Percentiles rank a stretch among this genome's conserved stretches.
phyloP scores from a whole-genome alignment of 352 stramenopile genomes.

The Phytophthora hybrid region DNA sequence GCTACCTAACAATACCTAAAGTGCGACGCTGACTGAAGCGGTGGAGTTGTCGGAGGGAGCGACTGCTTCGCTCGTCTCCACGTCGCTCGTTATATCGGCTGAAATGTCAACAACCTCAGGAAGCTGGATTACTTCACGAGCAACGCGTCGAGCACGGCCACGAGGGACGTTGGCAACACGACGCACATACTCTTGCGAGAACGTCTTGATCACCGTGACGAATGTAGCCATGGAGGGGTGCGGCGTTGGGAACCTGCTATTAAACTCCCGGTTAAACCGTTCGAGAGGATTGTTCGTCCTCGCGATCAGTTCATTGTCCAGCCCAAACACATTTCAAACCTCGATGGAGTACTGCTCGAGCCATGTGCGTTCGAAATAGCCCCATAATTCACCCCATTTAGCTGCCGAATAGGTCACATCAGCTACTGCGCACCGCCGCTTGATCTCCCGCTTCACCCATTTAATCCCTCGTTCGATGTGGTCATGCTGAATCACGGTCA shows the following conservation, averaged over 20 bases:
- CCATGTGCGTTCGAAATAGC: conserved; percentile 10
- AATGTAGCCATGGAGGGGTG: conserved; percentile 13
- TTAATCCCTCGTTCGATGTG: background rate
- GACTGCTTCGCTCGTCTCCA: background rate
- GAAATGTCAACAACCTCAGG: background rate
- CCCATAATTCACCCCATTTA: conserved; percentile 8
- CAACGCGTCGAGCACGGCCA: background rate
- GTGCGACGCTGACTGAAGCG: too few species aligned
- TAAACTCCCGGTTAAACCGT: conserved; percentile 3
- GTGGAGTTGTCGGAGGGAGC: too few species aligned
- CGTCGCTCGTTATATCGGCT: background rate
- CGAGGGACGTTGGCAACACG: background rate
- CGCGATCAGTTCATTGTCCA: conserved; percentile 11
- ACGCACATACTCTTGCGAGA: conserved; percentile 1
- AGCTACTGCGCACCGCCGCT: background rate
- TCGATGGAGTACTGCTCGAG: conserved; percentile 4
- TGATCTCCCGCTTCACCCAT: conserved; percentile 5
- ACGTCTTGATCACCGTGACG: conserved; percentile 2
- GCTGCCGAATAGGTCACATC: background rate
- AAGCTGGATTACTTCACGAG: conserved; percentile 1
- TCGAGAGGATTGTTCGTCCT: conserved; percentile 6
- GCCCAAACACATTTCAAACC: conserved; percentile 3
- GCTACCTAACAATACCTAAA: too few species aligned
- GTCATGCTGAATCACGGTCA: background rate
- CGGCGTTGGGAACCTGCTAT: background rate